Evolutionary conservation across 208 protist species (phyloP).

Genomic region (Acanthamoeba castellanii): DNA sequence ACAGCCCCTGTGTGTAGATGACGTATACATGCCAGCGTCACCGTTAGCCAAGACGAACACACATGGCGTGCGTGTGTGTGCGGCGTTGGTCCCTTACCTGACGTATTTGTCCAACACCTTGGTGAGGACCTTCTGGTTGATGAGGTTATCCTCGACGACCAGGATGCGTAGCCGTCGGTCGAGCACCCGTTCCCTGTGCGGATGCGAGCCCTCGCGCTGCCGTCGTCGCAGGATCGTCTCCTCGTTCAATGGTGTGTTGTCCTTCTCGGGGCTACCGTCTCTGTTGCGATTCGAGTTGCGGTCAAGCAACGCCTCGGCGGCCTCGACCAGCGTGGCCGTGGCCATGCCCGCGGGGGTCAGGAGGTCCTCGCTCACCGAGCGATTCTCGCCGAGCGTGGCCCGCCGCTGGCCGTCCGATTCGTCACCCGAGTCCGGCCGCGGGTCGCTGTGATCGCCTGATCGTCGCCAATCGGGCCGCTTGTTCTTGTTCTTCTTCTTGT

Average conservation of each 20-base stretch:
- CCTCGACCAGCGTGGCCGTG: neutral
- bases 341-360: neutral
- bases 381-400: neutral
- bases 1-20: neutral
- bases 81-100: neutral
- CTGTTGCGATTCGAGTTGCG: neutral
- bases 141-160: constrained; percentile 52
- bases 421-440: neutral
- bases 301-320: neutral
- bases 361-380: neutral
- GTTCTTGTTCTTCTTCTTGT: neutral
- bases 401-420: neutral
- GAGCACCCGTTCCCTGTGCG: neutral
- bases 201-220: constrained; percentile 5
- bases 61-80: neutral
- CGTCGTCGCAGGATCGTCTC: neutral
- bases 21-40: neutral
- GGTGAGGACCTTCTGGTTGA: constrained; percentile 65
- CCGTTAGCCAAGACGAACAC: neutral
- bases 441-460: neutral
- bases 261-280: neutral
- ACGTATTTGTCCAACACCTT: constrained; percentile 41
- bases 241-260: neutral
- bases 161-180: constrained; percentile 25
- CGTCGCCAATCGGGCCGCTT: constrained; percentile 1